Evolutionary conservation across 2,329 filamentous ascomycete species (phyloP).

Genomic region (Plenodomus tracheiphilus): DNA sequence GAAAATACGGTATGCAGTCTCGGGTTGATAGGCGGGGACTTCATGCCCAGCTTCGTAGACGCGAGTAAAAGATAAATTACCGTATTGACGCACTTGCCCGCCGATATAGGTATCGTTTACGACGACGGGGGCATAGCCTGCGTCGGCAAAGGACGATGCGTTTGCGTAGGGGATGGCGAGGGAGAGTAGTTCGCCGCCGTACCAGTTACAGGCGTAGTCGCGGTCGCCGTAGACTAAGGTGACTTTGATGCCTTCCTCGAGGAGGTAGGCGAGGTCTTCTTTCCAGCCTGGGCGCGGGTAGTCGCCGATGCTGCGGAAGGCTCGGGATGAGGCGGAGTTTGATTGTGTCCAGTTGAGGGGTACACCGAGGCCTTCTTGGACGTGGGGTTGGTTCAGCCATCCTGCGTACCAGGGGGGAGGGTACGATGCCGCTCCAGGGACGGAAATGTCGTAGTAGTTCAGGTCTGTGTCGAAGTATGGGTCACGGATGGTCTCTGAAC

Average conservation of each 20-base stretch:
- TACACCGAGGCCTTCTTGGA: constrained; percentile 59
- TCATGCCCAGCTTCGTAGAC: constrained; percentile 59
- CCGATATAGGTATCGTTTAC: constrained; percentile 70
- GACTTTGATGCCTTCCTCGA: constrained; percentile 51
- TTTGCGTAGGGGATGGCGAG: constrained; percentile 58
- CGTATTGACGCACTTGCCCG: constrained; percentile 75
- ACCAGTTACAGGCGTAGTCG: constrained; percentile 60
- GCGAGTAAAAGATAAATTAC: constrained; percentile 62
- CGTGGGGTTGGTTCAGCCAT: constrained; percentile 60
- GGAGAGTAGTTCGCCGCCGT: constrained; percentile 75
- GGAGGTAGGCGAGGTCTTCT: constrained; percentile 55
- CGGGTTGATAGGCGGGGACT: constrained; percentile 51
- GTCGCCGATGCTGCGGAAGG: constrained; percentile 55
- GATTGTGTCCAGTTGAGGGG: constrained; percentile 61
- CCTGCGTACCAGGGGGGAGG: constrained; percentile 53
- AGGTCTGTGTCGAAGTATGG: constrained; percentile 50
- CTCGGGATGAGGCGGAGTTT: constrained; percentile 46
- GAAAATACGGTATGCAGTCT: constrained; percentile 59
- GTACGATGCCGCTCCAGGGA: constrained; percentile 50
- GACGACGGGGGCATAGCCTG: constrained; percentile 73
- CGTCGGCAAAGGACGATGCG: constrained; percentile 59
- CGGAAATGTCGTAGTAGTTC: constrained; percentile 63
- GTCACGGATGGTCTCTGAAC: constrained; percentile 49
- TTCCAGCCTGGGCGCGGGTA: constrained; percentile 53
- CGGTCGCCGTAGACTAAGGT: constrained; percentile 37